Evolutionary conservation across 163 green algal genomes (phyloP), one percentile per base, ranked within the genome.

Genomic region (Scenedesmus sp.): DNA sequence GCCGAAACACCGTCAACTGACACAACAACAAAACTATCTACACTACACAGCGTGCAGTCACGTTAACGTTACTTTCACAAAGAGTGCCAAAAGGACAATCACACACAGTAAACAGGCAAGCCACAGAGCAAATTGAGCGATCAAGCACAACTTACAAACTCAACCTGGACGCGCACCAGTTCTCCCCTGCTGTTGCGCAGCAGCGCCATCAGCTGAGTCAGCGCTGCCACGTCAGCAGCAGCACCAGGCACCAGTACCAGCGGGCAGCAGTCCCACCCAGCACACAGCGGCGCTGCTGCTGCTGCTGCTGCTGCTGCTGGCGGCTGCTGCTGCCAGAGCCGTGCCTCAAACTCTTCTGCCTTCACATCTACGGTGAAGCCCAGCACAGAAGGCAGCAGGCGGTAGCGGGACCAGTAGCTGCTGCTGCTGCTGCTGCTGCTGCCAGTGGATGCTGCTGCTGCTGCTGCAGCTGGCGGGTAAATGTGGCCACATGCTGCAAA

Each of bases 401-500:
- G 46, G 77, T 85, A 85, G 77, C 77, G 77, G 3, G 15, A 3
- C 77, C 77, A 85, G 77, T 85, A 85, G 77, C 77, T 59, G 52
- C 46, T 59, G 46, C 52, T 10, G 77, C 77, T 59, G 77, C 77
- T n/a, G 77, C 3, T 15, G 64, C 12, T 15, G 15, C 64, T 74
- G 64, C 12, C n/a, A n/a, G 23, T 10, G 16, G 8, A 23, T 34
- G 66, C 23, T 52, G 70, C 23, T 52, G 23, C 3, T 46, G 70
- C 70, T 15, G 23, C 46, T 2, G 46, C 10, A 1, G 77, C 2
- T 12, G 77, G 77, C 3, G 77, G 20, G 64, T 83, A 90, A 64
- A 90, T 64, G 64, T 90, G 85, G 23, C 85, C 85, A n/a, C 85
- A 90, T 52, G 66, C 85, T 57, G 34, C 74, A 77, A 90, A 90